Percentiles rank a stretch among this genome's conserved stretches.
Evolutionary conservation across 2,329 filamentous ascomycete species (phyloP).

Genomic region (Penicillium sp.): DNA sequence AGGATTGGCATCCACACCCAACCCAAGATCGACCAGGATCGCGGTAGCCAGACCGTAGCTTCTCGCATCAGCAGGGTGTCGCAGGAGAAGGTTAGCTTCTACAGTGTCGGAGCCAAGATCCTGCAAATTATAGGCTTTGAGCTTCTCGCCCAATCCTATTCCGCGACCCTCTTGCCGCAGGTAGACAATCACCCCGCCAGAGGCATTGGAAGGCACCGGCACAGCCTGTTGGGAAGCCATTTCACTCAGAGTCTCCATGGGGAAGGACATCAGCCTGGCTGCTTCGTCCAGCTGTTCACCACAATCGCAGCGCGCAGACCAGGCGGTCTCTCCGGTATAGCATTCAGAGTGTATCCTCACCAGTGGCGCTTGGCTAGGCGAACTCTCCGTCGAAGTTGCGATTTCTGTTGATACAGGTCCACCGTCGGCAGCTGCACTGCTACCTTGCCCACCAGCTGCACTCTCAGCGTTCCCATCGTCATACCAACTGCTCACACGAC

Average conservation of each 20-base stretch:
- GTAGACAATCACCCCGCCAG: conserved; percentile 89
- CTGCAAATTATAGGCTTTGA: conserved; percentile 96
- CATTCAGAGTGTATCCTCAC: conserved; percentile 96
- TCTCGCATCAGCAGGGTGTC: conserved; percentile 87
- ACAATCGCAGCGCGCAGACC: conserved; percentile 95
- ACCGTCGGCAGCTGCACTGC: too few relatives aligned
- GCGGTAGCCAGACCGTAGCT: conserved; percentile 95
- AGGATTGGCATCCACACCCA: conserved; percentile 54
- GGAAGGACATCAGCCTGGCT: conserved; percentile 78
- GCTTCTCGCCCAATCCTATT: conserved; percentile 86
- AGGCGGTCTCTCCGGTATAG: conserved; percentile 96
- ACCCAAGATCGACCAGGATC: conserved; percentile 78
- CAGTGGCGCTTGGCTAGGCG: conserved; percentile 49
- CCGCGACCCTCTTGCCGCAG: conserved; percentile 90
- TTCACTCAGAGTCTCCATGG: conserved; percentile 32
- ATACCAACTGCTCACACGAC: conserved; percentile 65
- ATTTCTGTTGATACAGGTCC: too few relatives aligned
- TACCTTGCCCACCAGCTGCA: too few relatives aligned
- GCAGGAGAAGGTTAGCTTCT: conserved; percentile 80
- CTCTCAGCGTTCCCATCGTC: too few relatives aligned
- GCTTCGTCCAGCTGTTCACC: conserved; percentile 96
- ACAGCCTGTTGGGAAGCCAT: too few relatives aligned
- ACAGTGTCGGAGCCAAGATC: conserved; percentile 94
- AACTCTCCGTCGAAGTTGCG: conserved; percentile 18
- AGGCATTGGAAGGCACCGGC: conserved; percentile 21